These are phyloP conservation scores for Potentilla sterilis DNA, from an alignment of 306 rosid genomes.

Conservation along the genomic window DNA sequence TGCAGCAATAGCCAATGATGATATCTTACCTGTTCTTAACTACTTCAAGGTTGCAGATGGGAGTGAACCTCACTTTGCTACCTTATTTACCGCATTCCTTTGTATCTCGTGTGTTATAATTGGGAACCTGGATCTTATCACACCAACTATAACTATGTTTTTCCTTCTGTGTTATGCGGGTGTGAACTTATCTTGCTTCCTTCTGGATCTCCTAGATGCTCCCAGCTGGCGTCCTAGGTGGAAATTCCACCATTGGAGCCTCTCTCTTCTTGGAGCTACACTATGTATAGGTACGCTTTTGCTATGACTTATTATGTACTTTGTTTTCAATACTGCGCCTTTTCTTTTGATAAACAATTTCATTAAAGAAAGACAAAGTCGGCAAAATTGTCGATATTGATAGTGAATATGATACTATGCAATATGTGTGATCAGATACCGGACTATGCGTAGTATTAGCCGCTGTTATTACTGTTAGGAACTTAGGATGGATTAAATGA, in stretches of 20 bases:
- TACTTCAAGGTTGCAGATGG: constrained; percentile 88
- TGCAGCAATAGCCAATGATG: constrained; percentile 99
- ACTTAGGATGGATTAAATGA: constrained; percentile 1
- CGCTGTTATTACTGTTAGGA: neutral
- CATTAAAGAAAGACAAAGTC: neutral
- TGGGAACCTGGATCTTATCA: constrained; percentile 99
- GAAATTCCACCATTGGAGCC: constrained; percentile 98
- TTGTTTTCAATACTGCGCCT: constrained; percentile 7
- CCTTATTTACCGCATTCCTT: constrained; percentile 85
- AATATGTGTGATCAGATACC: constrained; percentile 2
- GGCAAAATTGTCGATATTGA: neutral
- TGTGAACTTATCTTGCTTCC: constrained; percentile 99
- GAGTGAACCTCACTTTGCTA: constrained; percentile 82
- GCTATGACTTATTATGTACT: constrained; percentile 12
- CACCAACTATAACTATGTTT: constrained; percentile 98
- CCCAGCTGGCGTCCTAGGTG: constrained; percentile 99
- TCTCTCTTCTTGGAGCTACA: constrained; percentile 90
- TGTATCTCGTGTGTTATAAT: constrained; percentile 89
- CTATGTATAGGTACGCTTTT: constrained; percentile 76
- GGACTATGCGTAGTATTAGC: neutral
- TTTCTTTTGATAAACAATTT: neutral
- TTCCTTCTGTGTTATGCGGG: constrained; percentile 94
- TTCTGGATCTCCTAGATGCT: constrained; percentile 97
- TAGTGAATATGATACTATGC: neutral
- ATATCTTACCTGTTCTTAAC: constrained; percentile 88